A percentile compares a stretch with the other conserved stretches of the same genome.
Conservation (phyloP, 164 flowering plant species). For the Akebia trifoliata region DNA sequence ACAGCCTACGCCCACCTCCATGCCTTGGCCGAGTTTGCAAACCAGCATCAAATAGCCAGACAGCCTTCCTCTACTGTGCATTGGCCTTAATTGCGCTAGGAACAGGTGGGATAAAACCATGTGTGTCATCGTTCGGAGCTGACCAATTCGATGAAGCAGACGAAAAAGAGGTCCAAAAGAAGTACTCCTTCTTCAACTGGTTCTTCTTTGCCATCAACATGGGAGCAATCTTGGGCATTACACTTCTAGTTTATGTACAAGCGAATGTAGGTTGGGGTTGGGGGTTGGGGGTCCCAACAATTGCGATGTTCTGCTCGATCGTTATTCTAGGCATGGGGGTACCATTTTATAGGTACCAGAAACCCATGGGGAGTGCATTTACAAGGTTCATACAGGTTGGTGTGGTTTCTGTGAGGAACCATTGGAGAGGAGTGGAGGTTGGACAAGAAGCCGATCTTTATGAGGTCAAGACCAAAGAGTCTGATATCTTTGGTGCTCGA, state of each 20-base stretch:
- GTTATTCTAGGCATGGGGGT: slow-evolving; percentile 34
- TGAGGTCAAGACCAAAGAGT: slow-evolving; percentile 45
- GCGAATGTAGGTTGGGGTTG: slow-evolving; percentile 43
- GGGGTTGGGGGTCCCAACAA: slow-evolving; percentile 58
- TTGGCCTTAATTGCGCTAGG: slow-evolving; percentile 61
- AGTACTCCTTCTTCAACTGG: slow-evolving; percentile 71
- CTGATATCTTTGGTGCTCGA: slow-evolving; percentile 52
- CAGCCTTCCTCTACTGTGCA: slow-evolving; percentile 37
- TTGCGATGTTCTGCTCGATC: slow-evolving; percentile 31
- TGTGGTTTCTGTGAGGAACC: slow-evolving; percentile 44
- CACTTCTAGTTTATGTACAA: slow-evolving; percentile 47
- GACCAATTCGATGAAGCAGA: slow-evolving; percentile 64
- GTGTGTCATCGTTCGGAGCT: slow-evolving; percentile 38
- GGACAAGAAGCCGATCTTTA: slow-evolving; percentile 24
- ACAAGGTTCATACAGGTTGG: slow-evolving; percentile 64
- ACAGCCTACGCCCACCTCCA: slow-evolving; percentile 47
- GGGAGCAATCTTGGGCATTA: slow-evolving; percentile 57
- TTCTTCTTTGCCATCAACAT: slow-evolving; percentile 76
- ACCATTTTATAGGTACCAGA: slow-evolving; percentile 45
- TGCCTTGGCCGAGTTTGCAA: slow-evolving; percentile 25
- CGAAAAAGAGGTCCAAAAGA: slow-evolving; percentile 39
- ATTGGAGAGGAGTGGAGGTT: slow-evolving; percentile 30
- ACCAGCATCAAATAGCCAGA: slow-evolving; percentile 40
- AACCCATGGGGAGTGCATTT: slow-evolving; percentile 71
- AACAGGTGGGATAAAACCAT: slow-evolving; percentile 28